A percentile compares a stretch with the other conserved stretches of the same genome.
These are phyloP conservation scores for Alternaria sp. DNA, from an alignment of 2,329 filamentous ascomycete species.

Conservation along the genomic window DNA sequence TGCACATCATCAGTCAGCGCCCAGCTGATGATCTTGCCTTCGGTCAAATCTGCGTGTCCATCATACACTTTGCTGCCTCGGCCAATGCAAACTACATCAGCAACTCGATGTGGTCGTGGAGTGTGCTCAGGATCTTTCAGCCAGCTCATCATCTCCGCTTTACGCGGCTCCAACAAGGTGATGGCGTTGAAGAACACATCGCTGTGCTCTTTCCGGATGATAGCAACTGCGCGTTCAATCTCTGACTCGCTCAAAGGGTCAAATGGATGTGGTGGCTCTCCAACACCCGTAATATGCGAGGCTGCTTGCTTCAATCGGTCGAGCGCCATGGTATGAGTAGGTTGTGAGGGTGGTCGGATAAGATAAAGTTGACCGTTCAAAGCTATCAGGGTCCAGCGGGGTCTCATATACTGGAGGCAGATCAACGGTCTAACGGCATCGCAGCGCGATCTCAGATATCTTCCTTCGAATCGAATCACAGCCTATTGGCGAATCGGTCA, in stretches of 20 bases:
- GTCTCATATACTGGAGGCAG: conserved; percentile 27
- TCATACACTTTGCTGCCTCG: conserved; percentile 82
- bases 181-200: conserved; percentile 86
- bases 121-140: conserved; percentile 67
- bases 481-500: conserved; percentile 7
- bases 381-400: conserved; percentile 16
- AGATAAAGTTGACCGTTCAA: conserved; percentile 7
- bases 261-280: conserved; percentile 69
- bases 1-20: conserved; percentile 77
- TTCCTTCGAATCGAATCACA: neutral
- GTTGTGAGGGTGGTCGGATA: conserved; percentile 3
- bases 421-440: neutral
- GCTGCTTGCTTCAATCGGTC: conserved; percentile 69
- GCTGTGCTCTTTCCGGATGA: conserved; percentile 73
- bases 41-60: conserved; percentile 75
- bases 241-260: conserved; percentile 77
- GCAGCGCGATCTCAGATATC: neutral
- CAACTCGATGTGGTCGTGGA: conserved; percentile 71
- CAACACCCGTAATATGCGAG: conserved; percentile 64
- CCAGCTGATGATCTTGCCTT: conserved; percentile 74
- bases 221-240: conserved; percentile 72
- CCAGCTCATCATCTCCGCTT: conserved; percentile 83
- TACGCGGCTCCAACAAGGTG: conserved; percentile 82
- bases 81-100: conserved; percentile 83
- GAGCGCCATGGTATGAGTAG: conserved; percentile 65